Base-by-base conservation (phyloP, 176 grass and related monocot species). In the Ensete ventricosum region DNA sequence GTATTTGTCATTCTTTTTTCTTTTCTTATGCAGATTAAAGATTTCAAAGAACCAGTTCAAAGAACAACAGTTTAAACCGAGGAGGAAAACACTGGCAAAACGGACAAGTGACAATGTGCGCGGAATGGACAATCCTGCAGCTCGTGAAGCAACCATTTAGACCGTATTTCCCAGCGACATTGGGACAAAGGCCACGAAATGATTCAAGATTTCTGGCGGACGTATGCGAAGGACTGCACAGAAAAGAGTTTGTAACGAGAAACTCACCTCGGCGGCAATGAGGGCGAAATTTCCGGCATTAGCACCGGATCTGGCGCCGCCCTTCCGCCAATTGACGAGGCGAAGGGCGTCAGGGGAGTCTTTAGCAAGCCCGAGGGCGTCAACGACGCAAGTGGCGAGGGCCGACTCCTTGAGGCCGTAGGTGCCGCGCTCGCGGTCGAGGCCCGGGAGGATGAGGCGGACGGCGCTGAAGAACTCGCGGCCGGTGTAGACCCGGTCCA, bases 381-480 rank as follows among this genome's bases (percentile, higher is more conserved):
- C 94, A 7, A 98, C 84, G 29, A 98, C 85, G 27, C 75, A 85
- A 19, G 88, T 13, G 53, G 94, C 90, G 50, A 98, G 84, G 48
- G 90, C 12, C 1, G 90, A 75, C 85, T 98, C 94, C 88, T 98
- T 93, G 82, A 98, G 88, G 9, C 94, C 94, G 82, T 98, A 98
- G 72, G 94, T 83, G 2, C 88, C 84, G 57, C 90, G 86, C 84
- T 98, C 94, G 53, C 94, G 85, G 88, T 98, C 94, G 23, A 98
- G 90, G 48, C 74, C 76, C 0, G 90, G 94, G 54, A 98, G 82
- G 23, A 89, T 58, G 75, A 98, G 88, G 24, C 89, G 88, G 22
- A 96, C 60, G 52, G 80, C 89, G 80, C 94, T 93, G 90, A 98
- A 98, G 77, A 72, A 93, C 62, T 98, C 84, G 55, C 64, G 54